Percentiles rank a stretch among this genome's conserved stretches.
Evolutionary conservation across 805 yeast genomes (phyloP).

Genomic region (Saccharomycopsis synnaedendra): DNA sequence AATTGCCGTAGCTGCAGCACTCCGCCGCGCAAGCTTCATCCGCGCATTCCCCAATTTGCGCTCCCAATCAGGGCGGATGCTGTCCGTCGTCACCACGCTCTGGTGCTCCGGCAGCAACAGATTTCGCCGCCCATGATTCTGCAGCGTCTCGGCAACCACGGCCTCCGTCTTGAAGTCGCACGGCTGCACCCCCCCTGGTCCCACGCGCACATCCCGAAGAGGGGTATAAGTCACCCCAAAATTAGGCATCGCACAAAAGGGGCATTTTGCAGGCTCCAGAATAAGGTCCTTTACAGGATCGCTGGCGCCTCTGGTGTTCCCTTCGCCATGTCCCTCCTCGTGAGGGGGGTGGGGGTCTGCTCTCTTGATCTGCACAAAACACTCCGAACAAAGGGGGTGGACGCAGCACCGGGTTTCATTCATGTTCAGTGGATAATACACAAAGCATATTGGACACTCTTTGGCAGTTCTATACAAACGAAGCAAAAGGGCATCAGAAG

Average conservation of each 20-base stretch:
- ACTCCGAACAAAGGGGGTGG: conserved; percentile 91
- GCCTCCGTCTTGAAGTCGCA: conserved; percentile 22
- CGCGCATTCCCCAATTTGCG: conserved; percentile 59
- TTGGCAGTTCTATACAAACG: conserved; percentile 53
- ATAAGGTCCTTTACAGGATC: conserved; percentile 49
- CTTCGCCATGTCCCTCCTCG: conserved; percentile 33
- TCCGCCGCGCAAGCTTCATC: conserved; percentile 65
- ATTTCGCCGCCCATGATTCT: conserved; percentile 27
- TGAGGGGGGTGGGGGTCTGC: conserved; percentile 91
- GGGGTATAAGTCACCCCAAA: conserved; percentile 81
- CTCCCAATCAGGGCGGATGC: conserved; percentile 91
- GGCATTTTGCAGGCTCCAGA: conserved; percentile 85
- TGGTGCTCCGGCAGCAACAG: conserved; percentile 60
- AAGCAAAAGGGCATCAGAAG: conserved; percentile 33
- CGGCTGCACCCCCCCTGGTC: conserved; percentile 47
- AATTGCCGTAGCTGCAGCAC: conserved; percentile 90
- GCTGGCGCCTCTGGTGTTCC: conserved; percentile 1
- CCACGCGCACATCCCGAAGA: conserved; percentile 39
- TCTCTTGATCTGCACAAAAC: conserved; percentile 92
- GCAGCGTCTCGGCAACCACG: not conserved
- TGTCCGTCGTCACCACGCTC: conserved; percentile 68
- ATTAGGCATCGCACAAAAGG: conserved; percentile 81
- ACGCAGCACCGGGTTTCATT: conserved; percentile 81
- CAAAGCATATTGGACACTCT: conserved; percentile 93
- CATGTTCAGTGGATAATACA: conserved; percentile 68